Evolutionary conservation across 345 rosid species (phyloP).

Genomic region (Iberis pinnata): DNA sequence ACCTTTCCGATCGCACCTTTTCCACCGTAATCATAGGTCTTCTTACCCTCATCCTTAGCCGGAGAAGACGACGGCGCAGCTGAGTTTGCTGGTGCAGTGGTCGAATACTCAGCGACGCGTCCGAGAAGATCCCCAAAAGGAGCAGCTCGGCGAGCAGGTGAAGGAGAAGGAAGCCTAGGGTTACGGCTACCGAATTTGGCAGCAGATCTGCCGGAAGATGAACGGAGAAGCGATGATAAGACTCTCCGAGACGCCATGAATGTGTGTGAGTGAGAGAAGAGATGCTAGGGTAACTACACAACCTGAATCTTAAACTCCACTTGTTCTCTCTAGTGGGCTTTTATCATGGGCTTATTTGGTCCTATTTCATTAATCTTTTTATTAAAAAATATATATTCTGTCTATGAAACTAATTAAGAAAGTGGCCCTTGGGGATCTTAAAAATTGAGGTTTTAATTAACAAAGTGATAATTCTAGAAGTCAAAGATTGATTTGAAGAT

Average conservation of each 20-base stretch:
- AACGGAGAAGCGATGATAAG: conserved; percentile 62
- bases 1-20: conserved; percentile 80
- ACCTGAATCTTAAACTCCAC: too few species aligned
- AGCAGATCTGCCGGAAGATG: conserved; percentile 56
- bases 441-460: too few species aligned
- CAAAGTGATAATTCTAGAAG: too few species aligned
- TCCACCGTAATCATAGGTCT: conserved; percentile 67
- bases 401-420: too few species aligned
- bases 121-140: conserved; percentile 45
- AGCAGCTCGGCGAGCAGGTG: conserved; percentile 40
- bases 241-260: conserved; percentile 81
- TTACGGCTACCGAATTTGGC: conserved; percentile 30
- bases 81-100: conserved; percentile 44
- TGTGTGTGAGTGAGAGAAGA: neutral
- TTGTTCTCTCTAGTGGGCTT: too few species aligned
- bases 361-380: too few species aligned
- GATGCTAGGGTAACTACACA: conserved; percentile 3
- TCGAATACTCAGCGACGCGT: conserved; percentile 62
- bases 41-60: conserved; percentile 34
- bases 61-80: conserved; percentile 31
- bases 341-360: too few species aligned
- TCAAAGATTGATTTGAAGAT: too few species aligned
- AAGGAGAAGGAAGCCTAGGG: conserved; percentile 31
- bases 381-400: too few species aligned
- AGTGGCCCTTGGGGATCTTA: too few species aligned